Evolutionary conservation across 768 basidiomycete species (phyloP).

Genomic region (Amanita muscaria): DNA sequence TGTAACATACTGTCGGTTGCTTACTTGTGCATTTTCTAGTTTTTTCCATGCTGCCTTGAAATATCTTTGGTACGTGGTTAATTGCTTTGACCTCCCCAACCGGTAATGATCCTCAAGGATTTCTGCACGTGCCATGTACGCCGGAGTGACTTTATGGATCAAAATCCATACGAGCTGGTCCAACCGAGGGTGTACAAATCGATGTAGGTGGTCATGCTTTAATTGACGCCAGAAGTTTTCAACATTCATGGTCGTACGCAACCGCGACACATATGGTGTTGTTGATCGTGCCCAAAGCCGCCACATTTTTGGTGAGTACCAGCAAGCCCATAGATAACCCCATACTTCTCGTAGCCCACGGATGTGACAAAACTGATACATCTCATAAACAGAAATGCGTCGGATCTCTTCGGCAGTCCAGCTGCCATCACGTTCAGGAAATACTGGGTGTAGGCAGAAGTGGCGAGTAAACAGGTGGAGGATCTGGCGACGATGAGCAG

Average conservation of each 20-base stretch:
- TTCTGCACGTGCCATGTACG: too few species aligned
- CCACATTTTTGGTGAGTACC: constrained; percentile 26
- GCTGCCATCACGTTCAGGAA: constrained; percentile 15
- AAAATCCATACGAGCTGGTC: too few species aligned
- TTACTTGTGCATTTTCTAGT: too few species aligned
- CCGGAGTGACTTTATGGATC: too few species aligned
- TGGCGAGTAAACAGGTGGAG: too few species aligned
- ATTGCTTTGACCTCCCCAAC: too few species aligned
- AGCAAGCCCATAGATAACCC: constrained; percentile 28
- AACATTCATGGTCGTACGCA: constrained; percentile 23
- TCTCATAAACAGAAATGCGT: constrained; percentile 20
- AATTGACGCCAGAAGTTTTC: constrained; percentile 25
- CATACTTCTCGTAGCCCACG: constrained; percentile 24
- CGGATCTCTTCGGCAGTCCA: constrained; percentile 17
- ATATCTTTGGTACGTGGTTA: too few species aligned
- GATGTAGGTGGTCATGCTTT: constrained; percentile 22
- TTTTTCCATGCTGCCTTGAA: too few species aligned
- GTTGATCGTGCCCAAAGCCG: constrained; percentile 24
- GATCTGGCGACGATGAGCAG: too few species aligned
- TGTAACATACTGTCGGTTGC: too few species aligned
- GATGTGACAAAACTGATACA: constrained; percentile 24
- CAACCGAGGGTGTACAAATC: constrained; percentile 17
- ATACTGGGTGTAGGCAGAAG: too few species aligned
- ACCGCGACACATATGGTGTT: constrained; percentile 14
- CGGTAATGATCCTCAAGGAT: too few species aligned